Evolutionary conservation across 148 eudicot genomes (phyloP).

Genomic region (Pharnaceum exiguum): DNA sequence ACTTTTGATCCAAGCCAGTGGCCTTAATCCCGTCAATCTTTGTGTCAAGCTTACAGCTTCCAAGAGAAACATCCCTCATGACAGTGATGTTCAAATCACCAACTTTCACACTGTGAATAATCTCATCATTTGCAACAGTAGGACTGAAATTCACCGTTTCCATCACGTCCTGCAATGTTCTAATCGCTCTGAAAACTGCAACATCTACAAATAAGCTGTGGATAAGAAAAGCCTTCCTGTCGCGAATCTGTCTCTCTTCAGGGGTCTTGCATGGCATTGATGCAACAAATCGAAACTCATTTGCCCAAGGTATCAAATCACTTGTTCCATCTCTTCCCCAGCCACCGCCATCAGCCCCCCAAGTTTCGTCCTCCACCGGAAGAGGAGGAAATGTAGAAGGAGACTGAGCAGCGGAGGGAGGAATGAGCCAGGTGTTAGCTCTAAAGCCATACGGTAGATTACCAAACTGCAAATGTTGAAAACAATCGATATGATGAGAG

Average conservation of each 20-base stretch:
- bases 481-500: not conserved
- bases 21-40: conserved; percentile 89
- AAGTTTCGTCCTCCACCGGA: conserved; percentile 82
- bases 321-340: conserved; percentile 82
- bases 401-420: conserved; percentile 75
- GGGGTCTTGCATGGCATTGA: conserved; percentile 97
- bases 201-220: conserved; percentile 97
- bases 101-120: conserved; percentile 50
- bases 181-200: conserved; percentile 77
- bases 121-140: conserved; percentile 29
- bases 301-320: conserved; percentile 82
- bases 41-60: conserved; percentile 86
- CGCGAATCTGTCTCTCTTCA: conserved; percentile 92
- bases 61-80: conserved; percentile 67
- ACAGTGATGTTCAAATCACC: conserved; percentile 77
- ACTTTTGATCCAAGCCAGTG: conserved; percentile 59
- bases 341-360: conserved; percentile 99
- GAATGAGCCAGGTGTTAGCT: conserved; percentile 99
- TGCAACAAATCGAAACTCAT: conserved; percentile 74
- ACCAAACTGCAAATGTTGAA: conserved; percentile 65
- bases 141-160: conserved; percentile 27
- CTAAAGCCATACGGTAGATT: conserved; percentile 96
- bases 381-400: conserved; percentile 72
- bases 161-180: conserved; percentile 60
- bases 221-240: conserved; percentile 89